These are phyloP conservation scores for Malassezia brasiliensis DNA, from an alignment of 1,284 basidiomycete species.

Conservation along the genomic window DNA sequence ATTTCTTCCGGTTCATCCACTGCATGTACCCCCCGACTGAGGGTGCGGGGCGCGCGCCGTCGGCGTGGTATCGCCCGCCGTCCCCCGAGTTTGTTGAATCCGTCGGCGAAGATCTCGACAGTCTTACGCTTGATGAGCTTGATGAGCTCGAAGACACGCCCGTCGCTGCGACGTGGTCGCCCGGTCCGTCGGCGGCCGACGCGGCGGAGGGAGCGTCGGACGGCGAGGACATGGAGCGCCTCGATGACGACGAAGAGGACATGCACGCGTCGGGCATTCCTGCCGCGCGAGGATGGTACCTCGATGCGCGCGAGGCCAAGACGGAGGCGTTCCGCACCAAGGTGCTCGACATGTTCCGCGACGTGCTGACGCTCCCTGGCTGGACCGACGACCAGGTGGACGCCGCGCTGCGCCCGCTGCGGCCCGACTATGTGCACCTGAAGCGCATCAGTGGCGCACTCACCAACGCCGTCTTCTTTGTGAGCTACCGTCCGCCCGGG, in stretches of 20 bases:
- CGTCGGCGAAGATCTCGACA: conserved; percentile 13
- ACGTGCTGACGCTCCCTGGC: conserved; percentile 28
- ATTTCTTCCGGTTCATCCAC: not conserved
- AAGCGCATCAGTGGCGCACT: conserved; percentile 42
- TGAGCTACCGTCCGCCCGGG: conserved; percentile 24
- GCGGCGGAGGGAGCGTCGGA: conserved; percentile 18
- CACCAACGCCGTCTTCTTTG: conserved; percentile 47
- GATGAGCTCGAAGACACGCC: not conserved
- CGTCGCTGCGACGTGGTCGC: conserved; percentile 8
- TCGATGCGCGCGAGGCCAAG: conserved; percentile 34
- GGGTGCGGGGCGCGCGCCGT: not conserved
- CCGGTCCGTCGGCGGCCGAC: not conserved
- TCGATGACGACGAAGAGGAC: conserved; percentile 43
- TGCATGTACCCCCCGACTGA: not conserved
- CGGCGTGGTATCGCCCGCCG: conserved; percentile 15
- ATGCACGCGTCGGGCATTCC: conserved; percentile 47
- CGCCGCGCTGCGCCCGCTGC: conserved; percentile 24
- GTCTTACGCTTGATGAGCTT: conserved; percentile 3
- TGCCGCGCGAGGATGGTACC: conserved; percentile 36
- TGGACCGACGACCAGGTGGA: conserved; percentile 31
- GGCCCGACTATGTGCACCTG: conserved; percentile 21
- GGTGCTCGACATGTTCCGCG: conserved; percentile 32
- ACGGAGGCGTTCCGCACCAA: conserved; percentile 24
- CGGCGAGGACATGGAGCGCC: conserved; percentile 22
- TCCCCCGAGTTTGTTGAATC: conserved; percentile 7